phyloP scores from a whole-genome alignment of 2,329 filamentous ascomycete species.

The Xylariaceae sp. region DNA sequence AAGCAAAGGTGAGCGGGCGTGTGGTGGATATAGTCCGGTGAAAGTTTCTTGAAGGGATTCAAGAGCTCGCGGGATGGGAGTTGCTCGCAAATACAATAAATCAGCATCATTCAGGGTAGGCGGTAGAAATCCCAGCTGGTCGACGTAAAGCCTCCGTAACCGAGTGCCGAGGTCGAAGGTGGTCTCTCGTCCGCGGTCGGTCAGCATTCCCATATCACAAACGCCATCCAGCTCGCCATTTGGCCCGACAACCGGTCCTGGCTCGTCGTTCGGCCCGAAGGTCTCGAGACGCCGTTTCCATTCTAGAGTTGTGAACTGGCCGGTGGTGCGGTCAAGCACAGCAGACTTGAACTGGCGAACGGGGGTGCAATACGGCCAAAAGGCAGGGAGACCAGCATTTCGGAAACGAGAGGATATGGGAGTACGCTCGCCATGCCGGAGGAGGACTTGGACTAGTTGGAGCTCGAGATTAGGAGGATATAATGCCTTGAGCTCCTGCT shows the following conservation, averaged over 20 bases:
- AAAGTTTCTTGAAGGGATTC: conserved; percentile 74
- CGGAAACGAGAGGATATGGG: conserved; percentile 85
- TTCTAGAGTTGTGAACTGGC: conserved; percentile 43
- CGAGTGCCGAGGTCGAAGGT: conserved; percentile 64
- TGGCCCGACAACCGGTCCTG: conserved; percentile 63
- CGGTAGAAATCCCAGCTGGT: conserved; percentile 69
- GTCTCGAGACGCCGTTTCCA: conserved; percentile 76
- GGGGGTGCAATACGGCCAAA: conserved; percentile 88
- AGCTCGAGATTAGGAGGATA: conserved; percentile 78
- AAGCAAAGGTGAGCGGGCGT: conserved; percentile 42
- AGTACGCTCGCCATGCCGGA: conserved; percentile 75
- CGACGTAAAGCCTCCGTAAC: conserved; percentile 65
- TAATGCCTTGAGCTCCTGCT: conserved; percentile 71
- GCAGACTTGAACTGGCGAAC: conserved; percentile 61
- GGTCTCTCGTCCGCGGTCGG: conserved; percentile 66
- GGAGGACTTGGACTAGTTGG: conserved; percentile 81
- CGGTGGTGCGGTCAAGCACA: conserved; percentile 40
- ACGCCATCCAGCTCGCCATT: conserved; percentile 68
- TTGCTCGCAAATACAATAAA: conserved; percentile 67
- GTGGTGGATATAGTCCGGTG: conserved; percentile 64
- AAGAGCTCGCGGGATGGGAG: conserved; percentile 67
- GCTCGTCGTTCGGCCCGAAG: conserved; percentile 65
- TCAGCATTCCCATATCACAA: conserved; percentile 74
- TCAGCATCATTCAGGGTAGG: conserved; percentile 45
- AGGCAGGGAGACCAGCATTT: conserved; percentile 61